phyloP scores from a whole-genome alignment of 2,329 filamentous ascomycete species.

The Fusarium sp. region DNA sequence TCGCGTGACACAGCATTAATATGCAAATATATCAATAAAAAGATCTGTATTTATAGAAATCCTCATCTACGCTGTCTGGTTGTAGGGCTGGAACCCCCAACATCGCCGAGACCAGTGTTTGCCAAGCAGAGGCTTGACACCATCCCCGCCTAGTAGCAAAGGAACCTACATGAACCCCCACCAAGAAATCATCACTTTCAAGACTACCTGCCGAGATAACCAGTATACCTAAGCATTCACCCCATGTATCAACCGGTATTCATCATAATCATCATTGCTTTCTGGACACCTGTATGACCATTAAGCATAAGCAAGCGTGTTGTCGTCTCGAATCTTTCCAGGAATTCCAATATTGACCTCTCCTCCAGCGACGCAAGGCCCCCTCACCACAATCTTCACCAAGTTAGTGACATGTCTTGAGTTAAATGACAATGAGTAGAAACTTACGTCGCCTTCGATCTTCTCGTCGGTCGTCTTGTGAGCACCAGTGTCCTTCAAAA shows the following conservation, averaged over 20 bases:
- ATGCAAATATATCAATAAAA: background rate
- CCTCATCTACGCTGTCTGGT: background rate
- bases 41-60: background rate
- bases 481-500: conserved; percentile 72
- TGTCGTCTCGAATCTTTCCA: conserved; percentile 76
- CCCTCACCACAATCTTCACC: conserved; percentile 74
- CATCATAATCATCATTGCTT: background rate
- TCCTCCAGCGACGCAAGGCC: conserved; percentile 78
- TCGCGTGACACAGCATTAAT: background rate
- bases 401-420: conserved; percentile 16
- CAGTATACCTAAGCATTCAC: background rate
- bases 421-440: background rate
- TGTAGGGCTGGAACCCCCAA: background rate
- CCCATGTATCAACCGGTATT: background rate
- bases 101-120: background rate
- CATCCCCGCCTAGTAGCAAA: background rate
- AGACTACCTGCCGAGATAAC: background rate
- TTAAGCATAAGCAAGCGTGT: conserved; percentile 73
- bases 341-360: conserved; percentile 73
- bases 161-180: background rate
- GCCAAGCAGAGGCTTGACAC: background rate
- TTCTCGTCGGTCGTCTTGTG: conserved; percentile 73
- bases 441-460: conserved; percentile 72
- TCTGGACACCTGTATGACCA: background rate
- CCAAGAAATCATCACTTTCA: background rate